phyloP scores from a whole-genome alignment of 2,329 filamentous ascomycete genomes.

The Gyromitra esculenta region DNA sequence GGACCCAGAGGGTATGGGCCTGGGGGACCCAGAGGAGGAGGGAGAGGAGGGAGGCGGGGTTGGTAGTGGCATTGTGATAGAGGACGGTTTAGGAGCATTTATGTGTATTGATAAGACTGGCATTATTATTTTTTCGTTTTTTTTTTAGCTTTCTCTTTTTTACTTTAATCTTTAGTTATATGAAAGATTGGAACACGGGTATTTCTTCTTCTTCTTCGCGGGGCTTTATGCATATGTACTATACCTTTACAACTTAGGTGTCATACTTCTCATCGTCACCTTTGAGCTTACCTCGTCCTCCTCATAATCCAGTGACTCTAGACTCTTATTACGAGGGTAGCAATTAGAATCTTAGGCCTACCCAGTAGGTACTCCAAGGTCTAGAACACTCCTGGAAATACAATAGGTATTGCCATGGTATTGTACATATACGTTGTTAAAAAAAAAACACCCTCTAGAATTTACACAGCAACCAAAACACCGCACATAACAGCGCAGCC shows the following conservation, averaged over 20 bases:
- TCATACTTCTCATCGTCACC: not conserved
- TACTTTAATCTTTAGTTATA: slow-evolving; percentile 8
- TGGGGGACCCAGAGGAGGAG: slow-evolving; percentile 23
- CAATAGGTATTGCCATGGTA: too few species aligned
- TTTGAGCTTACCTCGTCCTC: not conserved
- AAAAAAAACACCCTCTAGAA: too few species aligned
- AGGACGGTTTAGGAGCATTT: not conserved
- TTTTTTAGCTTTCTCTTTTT: not conserved
- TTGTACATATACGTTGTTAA: too few species aligned
- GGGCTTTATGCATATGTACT: not conserved
- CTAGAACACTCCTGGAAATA: not conserved
- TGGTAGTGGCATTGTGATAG: slow-evolving; percentile 10
- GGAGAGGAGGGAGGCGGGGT: slow-evolving; percentile 22
- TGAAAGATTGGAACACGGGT: slow-evolving; percentile 7
- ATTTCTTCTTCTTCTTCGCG: not conserved
- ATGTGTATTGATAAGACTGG: slow-evolving; percentile 11
- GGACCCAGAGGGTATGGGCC: slow-evolving; percentile 30
- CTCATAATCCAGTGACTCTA: not conserved
- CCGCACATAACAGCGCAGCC: too few species aligned
- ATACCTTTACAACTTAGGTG: not conserved
- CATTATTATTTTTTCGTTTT: not conserved
- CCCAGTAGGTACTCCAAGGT: not conserved
- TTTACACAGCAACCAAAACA: too few species aligned
- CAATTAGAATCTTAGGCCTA: not conserved
- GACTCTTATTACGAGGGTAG: not conserved